Conservation (phyloP, 2,329 filamentous ascomycete species). For the Aspergillus sp. region DNA sequence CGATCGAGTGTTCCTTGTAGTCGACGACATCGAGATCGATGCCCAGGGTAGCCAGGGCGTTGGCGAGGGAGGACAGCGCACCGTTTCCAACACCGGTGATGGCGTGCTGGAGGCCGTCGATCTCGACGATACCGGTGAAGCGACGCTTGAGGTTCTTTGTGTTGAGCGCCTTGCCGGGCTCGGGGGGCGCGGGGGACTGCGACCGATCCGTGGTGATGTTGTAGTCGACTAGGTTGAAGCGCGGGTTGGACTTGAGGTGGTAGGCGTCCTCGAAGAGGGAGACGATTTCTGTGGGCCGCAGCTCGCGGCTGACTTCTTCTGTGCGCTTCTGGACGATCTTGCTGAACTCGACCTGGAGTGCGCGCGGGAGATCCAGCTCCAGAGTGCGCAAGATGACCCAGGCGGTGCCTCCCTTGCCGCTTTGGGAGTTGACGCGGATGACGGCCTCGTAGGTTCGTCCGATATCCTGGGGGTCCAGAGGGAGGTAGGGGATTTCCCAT, state of each 20-base stretch:
- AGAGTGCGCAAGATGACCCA: conserved; percentile 91
- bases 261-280: conserved; percentile 87
- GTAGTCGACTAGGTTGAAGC: conserved; percentile 88
- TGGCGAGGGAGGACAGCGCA: conserved; percentile 83
- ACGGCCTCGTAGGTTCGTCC: conserved; percentile 97
- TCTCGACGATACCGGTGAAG: conserved; percentile 80
- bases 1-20: conserved; percentile 96
- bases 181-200: conserved; percentile 67
- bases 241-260: conserved; percentile 77
- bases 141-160: conserved; percentile 76
- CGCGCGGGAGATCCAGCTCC: conserved; percentile 87
- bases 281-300: conserved; percentile 80
- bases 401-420: conserved; percentile 88
- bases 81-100: conserved; percentile 83
- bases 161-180: conserved; percentile 69
- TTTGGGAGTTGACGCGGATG: conserved; percentile 96
- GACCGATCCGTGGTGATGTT: conserved; percentile 83
- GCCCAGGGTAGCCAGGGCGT: conserved; percentile 74
- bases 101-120: conserved; percentile 76
- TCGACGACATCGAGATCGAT: conserved; percentile 88
- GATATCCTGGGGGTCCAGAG: conserved; percentile 88
- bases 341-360: conserved; percentile 87
- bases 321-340: conserved; percentile 80
- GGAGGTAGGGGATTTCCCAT: conserved; percentile 90
- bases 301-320: conserved; percentile 78